phyloP scores from a whole-genome alignment of 441 rosid genomes.

The Daphne laureola region DNA sequence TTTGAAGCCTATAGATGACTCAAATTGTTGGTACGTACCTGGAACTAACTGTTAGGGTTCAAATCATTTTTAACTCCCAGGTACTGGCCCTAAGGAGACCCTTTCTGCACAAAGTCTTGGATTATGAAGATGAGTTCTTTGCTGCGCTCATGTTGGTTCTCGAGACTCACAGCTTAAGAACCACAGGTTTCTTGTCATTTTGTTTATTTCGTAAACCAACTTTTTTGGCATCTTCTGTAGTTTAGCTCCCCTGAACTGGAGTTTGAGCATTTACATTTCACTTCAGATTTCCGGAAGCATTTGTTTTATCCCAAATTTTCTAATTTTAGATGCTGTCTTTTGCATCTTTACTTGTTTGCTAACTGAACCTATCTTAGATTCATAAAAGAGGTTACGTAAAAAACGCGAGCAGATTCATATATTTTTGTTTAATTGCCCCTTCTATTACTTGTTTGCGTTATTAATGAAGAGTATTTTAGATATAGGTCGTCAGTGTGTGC shows the following conservation, averaged over 20 bases:
- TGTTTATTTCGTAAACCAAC: background rate
- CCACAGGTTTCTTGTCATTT: constrained; percentile 50
- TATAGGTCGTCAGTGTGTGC: no score
- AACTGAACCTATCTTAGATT: no score
- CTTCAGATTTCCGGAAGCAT: no score
- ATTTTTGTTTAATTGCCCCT: no score
- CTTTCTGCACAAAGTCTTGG: constrained; percentile 76
- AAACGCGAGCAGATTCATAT: no score
- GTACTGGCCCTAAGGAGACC: constrained; percentile 94
- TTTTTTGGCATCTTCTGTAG: background rate
- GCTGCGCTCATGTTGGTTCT: constrained; percentile 82
- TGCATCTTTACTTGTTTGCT: background rate
- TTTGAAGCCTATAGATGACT: background rate
- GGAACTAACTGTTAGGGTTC: constrained; percentile 3
- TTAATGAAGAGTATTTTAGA: no score
- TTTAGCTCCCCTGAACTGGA: background rate
- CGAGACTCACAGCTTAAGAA: constrained; percentile 89
- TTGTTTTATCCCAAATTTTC: background rate
- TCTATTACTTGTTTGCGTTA: no score
- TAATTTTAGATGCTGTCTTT: background rate
- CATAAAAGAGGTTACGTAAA: no score
- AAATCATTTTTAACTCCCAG: constrained; percentile 28
- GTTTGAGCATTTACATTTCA: background rate
- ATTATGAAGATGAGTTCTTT: constrained; percentile 92
- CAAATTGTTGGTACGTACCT: no score